Evolutionary conservation across 352 stramenopile species (phyloP), one percentile per base, ranked within the genome.

Genomic region (Pythium diclinum): DNA sequence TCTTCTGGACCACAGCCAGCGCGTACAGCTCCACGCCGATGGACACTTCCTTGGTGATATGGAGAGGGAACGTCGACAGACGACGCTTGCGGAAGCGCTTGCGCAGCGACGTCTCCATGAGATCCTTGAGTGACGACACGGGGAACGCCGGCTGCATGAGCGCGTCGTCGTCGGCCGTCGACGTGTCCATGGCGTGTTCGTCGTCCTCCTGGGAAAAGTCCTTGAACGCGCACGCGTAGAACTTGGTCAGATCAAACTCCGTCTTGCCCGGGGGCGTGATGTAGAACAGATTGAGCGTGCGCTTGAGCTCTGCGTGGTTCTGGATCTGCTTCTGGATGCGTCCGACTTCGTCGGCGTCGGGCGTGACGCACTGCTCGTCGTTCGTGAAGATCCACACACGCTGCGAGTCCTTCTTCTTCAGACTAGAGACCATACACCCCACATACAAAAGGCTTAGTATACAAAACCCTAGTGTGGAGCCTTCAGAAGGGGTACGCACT

Each of bases 381-480:
- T 94, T 92, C 30, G 86, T 94, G 61, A 94, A 92, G 56, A 92
- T 79, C 86, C 86, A 94, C 32, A 92, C 79, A n/a, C 82, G 83
- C 64, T 94, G 83, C 32, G 79, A 83, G 64, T 94, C 84, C 61
- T 90, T 89, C 69, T 91, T 91, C 67, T 92, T 92, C n/a, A 94
- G 70, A 56, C 85, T 94, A 44, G 2, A 10, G 0, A 53, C 19
- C 2, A 42, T 13, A 54, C 14, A 47, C 14, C 54, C 17, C 25
- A 63, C 23, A 47, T 54, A 33, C n/a, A 52, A 44, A 33, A 13
- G 11, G 3, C 4, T 28, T 28, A 28, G 25, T 28, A 28, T 2
- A 28, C 25, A 28, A 28, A 28, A 28, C 2, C 25, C 4, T 28
- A 28, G 25, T 28, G 25, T 28, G 25, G 25, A 3, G 25, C 4